These are phyloP conservation scores for Solanum clarkiae DNA, from an alignment of 257 asterid genomes.

Conservation along the genomic window DNA sequence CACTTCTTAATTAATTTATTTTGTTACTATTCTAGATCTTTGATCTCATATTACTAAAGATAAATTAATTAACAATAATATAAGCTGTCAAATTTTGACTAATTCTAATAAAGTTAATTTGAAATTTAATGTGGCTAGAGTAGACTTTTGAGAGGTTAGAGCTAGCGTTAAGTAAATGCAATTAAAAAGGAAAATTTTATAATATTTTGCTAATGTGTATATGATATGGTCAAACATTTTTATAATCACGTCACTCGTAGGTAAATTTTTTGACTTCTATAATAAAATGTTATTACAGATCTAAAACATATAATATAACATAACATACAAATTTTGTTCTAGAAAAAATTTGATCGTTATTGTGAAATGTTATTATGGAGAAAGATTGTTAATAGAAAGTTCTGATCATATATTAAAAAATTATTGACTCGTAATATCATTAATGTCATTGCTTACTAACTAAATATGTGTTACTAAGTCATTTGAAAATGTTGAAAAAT, in stretches of 20 bases:
- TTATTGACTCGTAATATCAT: background rate
- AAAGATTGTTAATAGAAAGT: background rate
- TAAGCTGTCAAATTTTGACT: background rate
- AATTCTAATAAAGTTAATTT: background rate
- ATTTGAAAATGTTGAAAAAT: background rate
- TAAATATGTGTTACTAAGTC: background rate
- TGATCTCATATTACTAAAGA: background rate
- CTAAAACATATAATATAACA: background rate
- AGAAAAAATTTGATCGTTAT: background rate
- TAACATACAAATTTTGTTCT: background rate
- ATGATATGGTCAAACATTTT: background rate
- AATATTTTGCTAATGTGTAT: background rate
- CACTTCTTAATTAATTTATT: background rate
- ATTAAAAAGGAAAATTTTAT: background rate
- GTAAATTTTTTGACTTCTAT: background rate
- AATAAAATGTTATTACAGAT: background rate
- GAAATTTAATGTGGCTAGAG: background rate
- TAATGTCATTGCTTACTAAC: background rate
- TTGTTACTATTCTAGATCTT: background rate
- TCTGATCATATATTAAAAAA: background rate
- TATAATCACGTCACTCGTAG: background rate
- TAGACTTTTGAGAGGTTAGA: background rate
- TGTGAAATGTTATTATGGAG: background rate
- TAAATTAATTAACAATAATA: background rate
- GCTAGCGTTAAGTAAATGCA: background rate